phyloP scores from a whole-genome alignment of 352 stramenopile species.

The Phytophthora tubulina region DNA sequence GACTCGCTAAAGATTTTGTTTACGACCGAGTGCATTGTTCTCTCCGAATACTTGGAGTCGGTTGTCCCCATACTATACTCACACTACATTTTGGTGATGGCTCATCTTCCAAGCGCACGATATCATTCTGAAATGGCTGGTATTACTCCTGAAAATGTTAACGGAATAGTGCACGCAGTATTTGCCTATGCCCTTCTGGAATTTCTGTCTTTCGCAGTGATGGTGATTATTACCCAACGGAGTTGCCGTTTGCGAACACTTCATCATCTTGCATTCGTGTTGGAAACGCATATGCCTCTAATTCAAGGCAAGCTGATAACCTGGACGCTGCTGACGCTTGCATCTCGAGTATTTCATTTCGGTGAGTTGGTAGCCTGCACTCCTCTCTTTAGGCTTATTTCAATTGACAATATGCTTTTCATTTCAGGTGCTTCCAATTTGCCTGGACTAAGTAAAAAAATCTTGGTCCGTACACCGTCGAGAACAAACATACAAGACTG shows the following conservation, averaged over 20 bases:
- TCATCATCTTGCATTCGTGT: slow-evolving; percentile 39
- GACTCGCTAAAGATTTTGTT: slow-evolving; percentile 27
- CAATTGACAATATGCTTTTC: too few species aligned
- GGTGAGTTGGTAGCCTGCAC: not conserved
- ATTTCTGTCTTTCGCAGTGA: slow-evolving; percentile 25
- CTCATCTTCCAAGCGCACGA: slow-evolving; percentile 26
- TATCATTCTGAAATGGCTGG: slow-evolving; percentile 22
- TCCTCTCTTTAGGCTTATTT: too few species aligned
- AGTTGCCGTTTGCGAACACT: slow-evolving; percentile 22
- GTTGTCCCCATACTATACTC: slow-evolving; percentile 41
- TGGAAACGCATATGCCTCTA: slow-evolving; percentile 32
- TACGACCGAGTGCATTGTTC: slow-evolving; percentile 39
- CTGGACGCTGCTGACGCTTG: slow-evolving; percentile 9
- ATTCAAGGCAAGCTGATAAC: slow-evolving; percentile 26
- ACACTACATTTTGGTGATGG: slow-evolving; percentile 24
- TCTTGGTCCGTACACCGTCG: too few species aligned
- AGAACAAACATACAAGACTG: too few species aligned
- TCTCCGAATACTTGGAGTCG: slow-evolving; percentile 47
- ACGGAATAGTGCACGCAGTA: slow-evolving; percentile 2
- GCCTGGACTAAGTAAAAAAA: slow-evolving; percentile 2
- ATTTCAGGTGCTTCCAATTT: slow-evolving; percentile 7
- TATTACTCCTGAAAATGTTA: slow-evolving; percentile 2
- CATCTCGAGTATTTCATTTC: slow-evolving; percentile 11
- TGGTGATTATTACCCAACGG: slow-evolving; percentile 18
- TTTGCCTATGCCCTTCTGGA: slow-evolving; percentile 30